Evolutionary conservation across 1,284 basidiomycete genomes (phyloP).

Genomic region (Moesziomyces globuligerus): DNA sequence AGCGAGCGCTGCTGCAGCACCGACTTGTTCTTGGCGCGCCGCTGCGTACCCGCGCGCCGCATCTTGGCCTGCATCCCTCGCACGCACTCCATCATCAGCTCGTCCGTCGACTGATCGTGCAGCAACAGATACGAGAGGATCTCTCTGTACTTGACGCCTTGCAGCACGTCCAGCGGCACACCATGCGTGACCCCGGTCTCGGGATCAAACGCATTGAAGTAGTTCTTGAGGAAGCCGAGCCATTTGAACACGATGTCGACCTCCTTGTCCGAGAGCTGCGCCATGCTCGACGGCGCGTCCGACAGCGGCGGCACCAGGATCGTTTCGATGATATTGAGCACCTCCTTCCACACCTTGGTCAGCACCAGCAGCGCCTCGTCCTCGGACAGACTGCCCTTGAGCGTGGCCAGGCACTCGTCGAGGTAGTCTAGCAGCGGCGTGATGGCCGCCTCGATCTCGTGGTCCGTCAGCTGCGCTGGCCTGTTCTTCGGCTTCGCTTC

Average conservation of each 20-base stretch:
- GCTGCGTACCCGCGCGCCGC: conserved; percentile 33
- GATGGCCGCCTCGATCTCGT: conserved; percentile 94
- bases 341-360: conserved; percentile 95
- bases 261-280: conserved; percentile 89
- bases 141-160: conserved; percentile 92
- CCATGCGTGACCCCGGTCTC: conserved; percentile 73
- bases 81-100: conserved; percentile 81
- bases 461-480: conserved; percentile 82
- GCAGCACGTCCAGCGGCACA: conserved; percentile 84
- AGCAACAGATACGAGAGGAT: conserved; percentile 62
- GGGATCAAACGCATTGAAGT: conserved; percentile 93
- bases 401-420: conserved; percentile 88
- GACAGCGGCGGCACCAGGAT: conserved; percentile 91
- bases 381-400: conserved; percentile 83
- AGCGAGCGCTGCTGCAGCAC: conserved; percentile 82
- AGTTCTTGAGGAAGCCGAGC: conserved; percentile 85
- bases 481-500: conserved; percentile 63
- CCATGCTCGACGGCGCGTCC: conserved; percentile 88
- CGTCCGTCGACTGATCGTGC: conserved; percentile 63
- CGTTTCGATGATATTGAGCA: conserved; percentile 85
- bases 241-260: conserved; percentile 98
- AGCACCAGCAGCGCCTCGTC: conserved; percentile 84
- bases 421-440: conserved; percentile 94
- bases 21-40: conserved; percentile 75
- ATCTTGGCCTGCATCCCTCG: conserved; percentile 78